Evolutionary conservation across 352 stramenopile genomes (phyloP).

Genomic region (Elongisporangium senticosum): DNA sequence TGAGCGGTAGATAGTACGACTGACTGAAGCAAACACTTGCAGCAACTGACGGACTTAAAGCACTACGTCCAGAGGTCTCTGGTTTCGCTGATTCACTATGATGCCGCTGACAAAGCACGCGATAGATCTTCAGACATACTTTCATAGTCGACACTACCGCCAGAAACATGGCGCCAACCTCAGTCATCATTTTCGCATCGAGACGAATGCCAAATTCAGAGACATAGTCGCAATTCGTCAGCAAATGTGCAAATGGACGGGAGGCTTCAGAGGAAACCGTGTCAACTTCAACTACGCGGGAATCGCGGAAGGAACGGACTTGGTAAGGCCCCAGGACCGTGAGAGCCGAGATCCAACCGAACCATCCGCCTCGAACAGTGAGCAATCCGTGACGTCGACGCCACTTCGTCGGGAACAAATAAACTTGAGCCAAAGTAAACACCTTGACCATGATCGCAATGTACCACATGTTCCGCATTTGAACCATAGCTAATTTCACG

Average conservation of each 20-base stretch:
- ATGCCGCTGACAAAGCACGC: neutral
- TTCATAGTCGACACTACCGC: neutral
- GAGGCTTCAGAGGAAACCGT: neutral
- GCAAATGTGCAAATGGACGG: neutral
- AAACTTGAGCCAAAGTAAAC: conserved; percentile 1
- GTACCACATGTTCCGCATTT: conserved; percentile 43
- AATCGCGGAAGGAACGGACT: neutral
- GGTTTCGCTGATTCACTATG: neutral
- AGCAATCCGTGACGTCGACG: neutral
- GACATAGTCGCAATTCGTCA: neutral
- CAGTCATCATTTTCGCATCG: neutral
- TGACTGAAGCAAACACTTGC: neutral
- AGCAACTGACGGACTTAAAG: neutral
- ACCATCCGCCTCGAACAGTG: neutral
- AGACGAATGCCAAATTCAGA: neutral
- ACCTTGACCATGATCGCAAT: conserved; percentile 27
- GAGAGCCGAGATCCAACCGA: neutral
- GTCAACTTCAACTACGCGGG: neutral
- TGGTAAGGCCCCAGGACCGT: neutral
- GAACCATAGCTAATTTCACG: conserved; percentile 18
- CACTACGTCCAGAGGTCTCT: no score
- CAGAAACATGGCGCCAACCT: neutral
- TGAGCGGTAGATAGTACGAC: neutral
- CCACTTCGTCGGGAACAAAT: neutral
- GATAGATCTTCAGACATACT: neutral